Evolutionary conservation across 1,284 basidiomycete species (phyloP).

Genomic region (Amylostereum areolatum): DNA sequence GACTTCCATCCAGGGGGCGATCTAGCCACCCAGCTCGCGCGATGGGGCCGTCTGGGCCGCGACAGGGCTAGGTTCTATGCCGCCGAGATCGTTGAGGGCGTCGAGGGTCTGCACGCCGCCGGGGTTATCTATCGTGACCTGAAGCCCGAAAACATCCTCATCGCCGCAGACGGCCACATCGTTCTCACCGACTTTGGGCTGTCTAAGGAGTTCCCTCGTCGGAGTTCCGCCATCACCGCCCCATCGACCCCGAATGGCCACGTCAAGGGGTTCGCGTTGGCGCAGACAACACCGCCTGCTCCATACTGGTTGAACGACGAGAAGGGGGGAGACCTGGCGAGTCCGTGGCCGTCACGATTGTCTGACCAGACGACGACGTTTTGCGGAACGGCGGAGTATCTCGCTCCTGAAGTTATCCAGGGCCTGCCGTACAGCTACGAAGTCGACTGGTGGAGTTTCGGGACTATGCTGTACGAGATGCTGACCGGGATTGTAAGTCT

Average conservation of each 20-base stretch:
- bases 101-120: constrained; percentile 83
- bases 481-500: constrained; percentile 78
- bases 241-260: constrained; percentile 52
- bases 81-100: constrained; percentile 92
- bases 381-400: constrained; percentile 90
- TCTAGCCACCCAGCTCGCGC: constrained; percentile 91
- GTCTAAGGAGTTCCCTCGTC: constrained; percentile 78
- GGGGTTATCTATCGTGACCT: constrained; percentile 89
- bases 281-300: constrained; percentile 39
- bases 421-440: constrained; percentile 89
- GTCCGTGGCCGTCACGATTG: constrained; percentile 48
- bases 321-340: constrained; percentile 31
- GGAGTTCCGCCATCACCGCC: constrained; percentile 36
- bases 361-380: constrained; percentile 75
- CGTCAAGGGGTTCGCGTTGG: constrained; percentile 41
- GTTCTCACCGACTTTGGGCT: constrained; percentile 95
- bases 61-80: constrained; percentile 95
- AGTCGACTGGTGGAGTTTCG: constrained; percentile 97
- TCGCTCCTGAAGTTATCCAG: constrained; percentile 92
- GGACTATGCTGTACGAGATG: constrained; percentile 97
- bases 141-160: constrained; percentile 93
- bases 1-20: constrained; percentile 97
- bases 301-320: constrained; percentile 70
- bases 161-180: constrained; percentile 89
- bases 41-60: constrained; percentile 88